phyloP scores from a whole-genome alignment of 805 yeast genomes.

The Kockiozyma suomiensis region DNA sequence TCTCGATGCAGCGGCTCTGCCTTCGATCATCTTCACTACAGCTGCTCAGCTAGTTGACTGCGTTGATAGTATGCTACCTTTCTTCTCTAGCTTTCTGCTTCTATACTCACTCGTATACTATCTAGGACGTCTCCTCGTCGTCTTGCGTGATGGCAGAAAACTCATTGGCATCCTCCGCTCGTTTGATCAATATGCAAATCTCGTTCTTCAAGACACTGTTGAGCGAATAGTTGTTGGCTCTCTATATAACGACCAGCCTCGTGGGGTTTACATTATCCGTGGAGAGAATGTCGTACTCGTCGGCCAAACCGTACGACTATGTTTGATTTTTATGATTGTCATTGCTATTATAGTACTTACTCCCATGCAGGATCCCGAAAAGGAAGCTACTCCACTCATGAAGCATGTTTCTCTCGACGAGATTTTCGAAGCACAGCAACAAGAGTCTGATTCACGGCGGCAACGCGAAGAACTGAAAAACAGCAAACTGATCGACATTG shows the following conservation, averaged over 20 bases:
- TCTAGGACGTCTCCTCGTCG: slow-evolving; percentile 68
- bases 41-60: slow-evolving; percentile 48
- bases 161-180: slow-evolving; percentile 89
- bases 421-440: slow-evolving; percentile 19
- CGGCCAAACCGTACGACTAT: slow-evolving; percentile 69
- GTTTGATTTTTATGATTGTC: neutral
- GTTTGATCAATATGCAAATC: slow-evolving; percentile 92
- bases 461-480: slow-evolving; percentile 14
- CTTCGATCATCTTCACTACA: slow-evolving; percentile 49
- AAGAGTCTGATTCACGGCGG: slow-evolving; percentile 20
- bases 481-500: slow-evolving; percentile 12
- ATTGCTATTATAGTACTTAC: neutral
- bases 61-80: slow-evolving; percentile 44
- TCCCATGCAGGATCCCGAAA: slow-evolving; percentile 20
- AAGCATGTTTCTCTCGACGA: slow-evolving; percentile 24
- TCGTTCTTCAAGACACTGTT: slow-evolving; percentile 86
- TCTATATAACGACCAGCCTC: slow-evolving; percentile 71
- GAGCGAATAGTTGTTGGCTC: slow-evolving; percentile 69
- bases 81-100: neutral
- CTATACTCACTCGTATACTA: neutral
- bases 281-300: slow-evolving; percentile 95
- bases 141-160: slow-evolving; percentile 86
- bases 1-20: slow-evolving; percentile 43
- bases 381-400: slow-evolving; percentile 4
- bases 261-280: slow-evolving; percentile 85